Evolutionary conservation across 129 eudicot species (phyloP).

Genomic region (Kitagawia praeruptora): DNA sequence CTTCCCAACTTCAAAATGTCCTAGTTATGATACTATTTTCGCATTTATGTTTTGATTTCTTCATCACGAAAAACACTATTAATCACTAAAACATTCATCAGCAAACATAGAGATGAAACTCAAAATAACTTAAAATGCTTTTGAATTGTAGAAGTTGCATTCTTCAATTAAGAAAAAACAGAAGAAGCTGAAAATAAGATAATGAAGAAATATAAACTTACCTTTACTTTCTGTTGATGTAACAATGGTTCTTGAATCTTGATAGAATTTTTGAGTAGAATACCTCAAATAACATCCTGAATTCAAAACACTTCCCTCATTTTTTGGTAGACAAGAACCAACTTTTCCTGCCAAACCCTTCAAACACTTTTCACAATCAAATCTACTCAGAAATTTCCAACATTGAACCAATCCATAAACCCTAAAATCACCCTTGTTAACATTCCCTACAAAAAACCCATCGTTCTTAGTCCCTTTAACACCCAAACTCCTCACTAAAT

Average conservation of each 20-base stretch:
- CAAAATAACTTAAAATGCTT: background rate
- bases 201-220: background rate
- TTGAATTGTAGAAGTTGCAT: background rate
- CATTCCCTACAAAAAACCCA: background rate
- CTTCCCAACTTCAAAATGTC: background rate
- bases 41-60: background rate
- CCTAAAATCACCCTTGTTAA: background rate
- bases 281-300: conserved; percentile 17
- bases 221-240: background rate
- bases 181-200: background rate
- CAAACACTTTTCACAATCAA: conserved; percentile 8
- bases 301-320: conserved; percentile 8
- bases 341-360: background rate
- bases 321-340: conserved; percentile 2
- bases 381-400: background rate
- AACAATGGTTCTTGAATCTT: background rate
- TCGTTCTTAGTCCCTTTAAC: background rate
- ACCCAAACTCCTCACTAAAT: background rate
- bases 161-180: background rate
- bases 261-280: conserved; percentile 1
- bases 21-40: too few species aligned
- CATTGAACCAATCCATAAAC: conserved; percentile 13
- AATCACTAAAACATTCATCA: background rate
- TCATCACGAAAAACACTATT: background rate
- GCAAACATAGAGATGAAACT: too few species aligned